Evolutionary conservation across 495 filamentous ascomycete genomes (phyloP).

Genomic region (Tuber umbilicatum): DNA sequence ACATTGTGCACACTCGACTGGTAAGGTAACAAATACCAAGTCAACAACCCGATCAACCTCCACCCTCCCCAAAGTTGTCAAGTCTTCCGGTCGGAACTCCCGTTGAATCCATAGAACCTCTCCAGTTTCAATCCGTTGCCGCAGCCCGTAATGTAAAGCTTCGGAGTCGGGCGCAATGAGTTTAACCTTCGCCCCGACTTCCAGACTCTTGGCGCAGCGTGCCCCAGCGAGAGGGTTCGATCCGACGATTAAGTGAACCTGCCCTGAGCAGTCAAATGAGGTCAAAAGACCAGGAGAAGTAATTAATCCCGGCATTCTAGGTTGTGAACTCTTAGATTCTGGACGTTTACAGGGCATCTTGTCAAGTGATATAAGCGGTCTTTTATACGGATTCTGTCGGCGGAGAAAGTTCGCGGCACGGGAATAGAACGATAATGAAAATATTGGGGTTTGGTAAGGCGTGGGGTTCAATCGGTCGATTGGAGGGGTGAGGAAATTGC

Average conservation of each 20-base stretch:
- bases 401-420: background rate
- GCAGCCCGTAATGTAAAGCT: slow-evolving; percentile 64
- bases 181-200: slow-evolving; percentile 78
- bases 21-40: slow-evolving; percentile 75
- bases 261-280: slow-evolving; percentile 64
- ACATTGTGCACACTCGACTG: slow-evolving; percentile 23
- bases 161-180: slow-evolving; percentile 66
- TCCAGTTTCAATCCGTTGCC: slow-evolving; percentile 64
- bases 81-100: slow-evolving; percentile 64
- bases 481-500: background rate
- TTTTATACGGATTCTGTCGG: background rate
- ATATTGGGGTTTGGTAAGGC: background rate
- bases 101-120: slow-evolving; percentile 65
- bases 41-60: slow-evolving; percentile 78
- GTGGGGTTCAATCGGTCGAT: background rate
- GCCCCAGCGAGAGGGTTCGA: slow-evolving; percentile 78
- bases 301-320: slow-evolving; percentile 47
- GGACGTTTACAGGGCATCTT: background rate
- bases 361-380: background rate
- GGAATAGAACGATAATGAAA: background rate
- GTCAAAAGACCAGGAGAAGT: slow-evolving; percentile 60
- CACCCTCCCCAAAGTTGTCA: slow-evolving; percentile 67
- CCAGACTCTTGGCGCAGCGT: slow-evolving; percentile 69
- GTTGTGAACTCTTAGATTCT: background rate
- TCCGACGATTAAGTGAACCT: slow-evolving; percentile 81